Conservation (phyloP, 2,329 filamentous ascomycete genomes). For the Microdochium paspali region DNA sequence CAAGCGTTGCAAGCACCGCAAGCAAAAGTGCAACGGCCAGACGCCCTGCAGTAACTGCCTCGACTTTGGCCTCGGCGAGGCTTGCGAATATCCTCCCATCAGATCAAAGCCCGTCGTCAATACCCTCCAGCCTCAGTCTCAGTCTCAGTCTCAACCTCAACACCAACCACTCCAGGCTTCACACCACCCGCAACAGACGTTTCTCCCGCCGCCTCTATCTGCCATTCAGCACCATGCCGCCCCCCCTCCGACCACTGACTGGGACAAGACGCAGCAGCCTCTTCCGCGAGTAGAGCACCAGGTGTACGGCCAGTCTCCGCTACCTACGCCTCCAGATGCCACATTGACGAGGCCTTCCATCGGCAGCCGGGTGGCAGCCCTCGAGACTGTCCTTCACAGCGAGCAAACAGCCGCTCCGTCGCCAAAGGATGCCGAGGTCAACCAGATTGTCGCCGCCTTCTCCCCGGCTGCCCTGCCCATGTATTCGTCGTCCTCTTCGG, state of each 20-base stretch:
- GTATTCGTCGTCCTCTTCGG: background rate
- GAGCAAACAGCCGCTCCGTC: background rate
- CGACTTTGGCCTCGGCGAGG: background rate
- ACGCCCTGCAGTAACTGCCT: background rate
- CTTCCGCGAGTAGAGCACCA: background rate
- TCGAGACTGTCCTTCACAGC: background rate
- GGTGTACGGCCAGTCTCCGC: background rate
- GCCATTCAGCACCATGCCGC: background rate
- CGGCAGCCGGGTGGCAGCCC: background rate
- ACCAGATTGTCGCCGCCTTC: background rate
- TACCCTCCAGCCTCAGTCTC: background rate
- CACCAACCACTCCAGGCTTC: no score
- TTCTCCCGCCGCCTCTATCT: background rate
- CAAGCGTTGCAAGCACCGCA: background rate
- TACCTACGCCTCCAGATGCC: background rate
- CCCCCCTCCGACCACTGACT: background rate
- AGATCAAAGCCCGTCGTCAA: background rate
- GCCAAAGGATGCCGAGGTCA: background rate
- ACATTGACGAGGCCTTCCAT: background rate
- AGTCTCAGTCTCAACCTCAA: no score
- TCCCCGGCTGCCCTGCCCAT: background rate
- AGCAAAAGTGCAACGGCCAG: background rate
- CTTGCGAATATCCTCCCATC: background rate
- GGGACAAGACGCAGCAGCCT: background rate
- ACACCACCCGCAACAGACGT: background rate